Percentiles rank a stretch among this genome's conserved stretches.
Evolutionary conservation across 2,329 filamentous ascomycete genomes (phyloP).

Genomic region (Cercospora sesami): DNA sequence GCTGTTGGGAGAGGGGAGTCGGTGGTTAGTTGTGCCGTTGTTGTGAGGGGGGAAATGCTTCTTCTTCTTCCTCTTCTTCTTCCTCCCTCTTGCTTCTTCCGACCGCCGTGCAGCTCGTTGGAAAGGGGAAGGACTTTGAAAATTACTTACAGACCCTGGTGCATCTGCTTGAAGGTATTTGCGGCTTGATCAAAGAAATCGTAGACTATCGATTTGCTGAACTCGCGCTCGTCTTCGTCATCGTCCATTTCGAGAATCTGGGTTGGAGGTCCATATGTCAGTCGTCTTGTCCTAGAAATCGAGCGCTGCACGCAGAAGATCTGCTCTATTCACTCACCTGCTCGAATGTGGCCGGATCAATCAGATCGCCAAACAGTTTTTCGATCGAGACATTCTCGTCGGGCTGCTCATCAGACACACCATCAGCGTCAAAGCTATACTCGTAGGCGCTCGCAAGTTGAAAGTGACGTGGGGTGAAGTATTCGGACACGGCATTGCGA

Average conservation of each 20-base stretch:
- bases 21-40: conserved; percentile 1
- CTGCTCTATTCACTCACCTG: conserved; percentile 52
- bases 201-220: conserved; percentile 83
- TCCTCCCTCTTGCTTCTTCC: background rate
- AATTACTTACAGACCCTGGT: conserved; percentile 71
- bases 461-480: conserved; percentile 12
- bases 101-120: background rate
- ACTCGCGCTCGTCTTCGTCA: conserved; percentile 77
- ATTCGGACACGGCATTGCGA: conserved; percentile 23
- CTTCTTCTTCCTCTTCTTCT: background rate
- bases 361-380: conserved; percentile 66
- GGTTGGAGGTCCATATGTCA: background rate
- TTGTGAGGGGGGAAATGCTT: background rate
- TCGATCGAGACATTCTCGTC: conserved; percentile 50
- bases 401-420: conserved; percentile 38
- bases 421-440: conserved; percentile 29
- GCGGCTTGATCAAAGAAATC: conserved; percentile 93
- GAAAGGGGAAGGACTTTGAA: background rate
- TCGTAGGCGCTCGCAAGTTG: background rate
- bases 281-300: background rate
- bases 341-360: conserved; percentile 79
- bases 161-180: conserved; percentile 82
- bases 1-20: conserved; percentile 49
- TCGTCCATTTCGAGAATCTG: conserved; percentile 97
- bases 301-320: background rate